phyloP scores from a whole-genome alignment of 352 stramenopile species.

The Hyaloperonospora brassicae region DNA sequence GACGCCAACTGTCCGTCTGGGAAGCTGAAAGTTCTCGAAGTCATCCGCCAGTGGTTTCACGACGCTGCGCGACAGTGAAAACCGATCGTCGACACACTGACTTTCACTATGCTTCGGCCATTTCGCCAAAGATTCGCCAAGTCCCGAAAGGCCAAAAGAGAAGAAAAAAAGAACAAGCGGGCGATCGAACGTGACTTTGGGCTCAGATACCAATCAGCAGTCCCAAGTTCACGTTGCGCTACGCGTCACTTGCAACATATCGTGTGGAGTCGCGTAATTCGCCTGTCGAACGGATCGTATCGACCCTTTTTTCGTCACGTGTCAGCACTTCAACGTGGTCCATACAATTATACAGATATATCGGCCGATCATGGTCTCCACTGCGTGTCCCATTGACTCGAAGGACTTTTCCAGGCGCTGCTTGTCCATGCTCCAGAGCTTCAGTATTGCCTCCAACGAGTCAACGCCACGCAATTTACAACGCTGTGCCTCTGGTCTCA shows the following conservation, averaged over 20 bases:
- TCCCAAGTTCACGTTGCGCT: conserved; percentile 11
- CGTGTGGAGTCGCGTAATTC: neutral
- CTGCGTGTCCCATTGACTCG: neutral
- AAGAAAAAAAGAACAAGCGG: too few relatives aligned
- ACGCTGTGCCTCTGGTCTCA: conserved; percentile 7
- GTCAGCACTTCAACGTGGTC: neutral
- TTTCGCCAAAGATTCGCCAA: too few relatives aligned
- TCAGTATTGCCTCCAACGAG: conserved; percentile 11
- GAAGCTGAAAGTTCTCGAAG: too few relatives aligned
- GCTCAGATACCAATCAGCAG: conserved; percentile 18
- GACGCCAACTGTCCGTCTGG: too few relatives aligned
- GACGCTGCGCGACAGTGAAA: too few relatives aligned
- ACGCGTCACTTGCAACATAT: conserved; percentile 2
- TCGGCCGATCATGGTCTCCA: conserved; percentile 9
- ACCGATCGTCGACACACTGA: too few relatives aligned
- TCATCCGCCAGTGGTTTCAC: too few relatives aligned
- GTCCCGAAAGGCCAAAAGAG: too few relatives aligned
- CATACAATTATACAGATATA: too few relatives aligned
- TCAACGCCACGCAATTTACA: neutral
- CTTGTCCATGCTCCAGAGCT: conserved; percentile 16
- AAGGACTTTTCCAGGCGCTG: conserved; percentile 3
- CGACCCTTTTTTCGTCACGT: too few relatives aligned
- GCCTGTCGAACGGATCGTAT: neutral
- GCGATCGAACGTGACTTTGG: neutral
- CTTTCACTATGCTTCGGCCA: too few relatives aligned